phyloP scores from a whole-genome alignment of 1,139 yeast genomes.

The Kurtzmaniella quercitrusa region DNA sequence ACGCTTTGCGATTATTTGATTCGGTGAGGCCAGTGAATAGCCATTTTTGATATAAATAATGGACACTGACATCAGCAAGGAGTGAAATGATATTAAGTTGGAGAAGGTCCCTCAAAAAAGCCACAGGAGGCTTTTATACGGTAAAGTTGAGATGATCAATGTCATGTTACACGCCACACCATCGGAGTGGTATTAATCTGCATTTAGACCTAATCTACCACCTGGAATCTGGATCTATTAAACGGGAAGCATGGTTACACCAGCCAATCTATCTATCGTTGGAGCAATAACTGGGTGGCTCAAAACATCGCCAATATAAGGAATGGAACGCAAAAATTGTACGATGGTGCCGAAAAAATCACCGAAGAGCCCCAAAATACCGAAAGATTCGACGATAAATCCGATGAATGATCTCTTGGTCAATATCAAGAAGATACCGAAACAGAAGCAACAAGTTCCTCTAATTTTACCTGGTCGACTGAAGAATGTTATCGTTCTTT shows the following conservation, averaged over 20 bases:
- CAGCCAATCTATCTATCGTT: conserved; percentile 45
- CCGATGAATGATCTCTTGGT: conserved; percentile 79
- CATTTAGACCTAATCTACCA: too few relatives aligned
- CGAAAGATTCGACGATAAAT: conserved; percentile 77
- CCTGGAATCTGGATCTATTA: too few relatives aligned
- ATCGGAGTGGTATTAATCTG: too few relatives aligned
- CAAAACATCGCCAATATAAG: conserved; percentile 81
- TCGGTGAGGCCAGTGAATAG: not conserved
- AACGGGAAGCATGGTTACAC: conserved; percentile 39
- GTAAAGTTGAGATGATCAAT: not conserved
- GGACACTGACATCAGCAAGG: too few relatives aligned
- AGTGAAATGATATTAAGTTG: too few relatives aligned
- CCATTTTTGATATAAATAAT: too few relatives aligned
- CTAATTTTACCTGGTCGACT: conserved; percentile 82
- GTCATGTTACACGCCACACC: too few relatives aligned
- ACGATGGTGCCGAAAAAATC: conserved; percentile 88
- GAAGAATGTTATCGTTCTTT: conserved; percentile 78
- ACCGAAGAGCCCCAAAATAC: conserved; percentile 85
- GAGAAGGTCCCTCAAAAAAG: too few relatives aligned
- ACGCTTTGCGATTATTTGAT: not conserved
- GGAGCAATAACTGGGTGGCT: conserved; percentile 86
- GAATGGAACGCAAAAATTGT: conserved; percentile 84
- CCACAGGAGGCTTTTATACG: too few relatives aligned
- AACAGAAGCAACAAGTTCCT: conserved; percentile 74
- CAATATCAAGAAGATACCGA: conserved; percentile 75